Evolutionary conservation across 495 filamentous ascomycete species (phyloP), one percentile per base, ranked within the genome.

Genomic region (Neurospora discreta): DNA sequence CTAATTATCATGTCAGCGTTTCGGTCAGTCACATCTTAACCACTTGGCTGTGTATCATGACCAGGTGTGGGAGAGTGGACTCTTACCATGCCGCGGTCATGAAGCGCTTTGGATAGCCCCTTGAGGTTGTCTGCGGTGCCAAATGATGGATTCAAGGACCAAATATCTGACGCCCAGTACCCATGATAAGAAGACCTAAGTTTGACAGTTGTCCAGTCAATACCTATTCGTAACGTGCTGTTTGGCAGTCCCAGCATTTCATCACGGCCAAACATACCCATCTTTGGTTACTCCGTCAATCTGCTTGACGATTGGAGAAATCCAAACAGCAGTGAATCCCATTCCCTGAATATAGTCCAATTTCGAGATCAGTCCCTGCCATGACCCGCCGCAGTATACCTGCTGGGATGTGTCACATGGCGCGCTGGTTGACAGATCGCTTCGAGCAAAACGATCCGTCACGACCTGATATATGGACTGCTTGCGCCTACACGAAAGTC

Each of bases 321-420:
- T 95, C 92, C 92, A 95, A 67, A 94, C 88, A 30, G 92, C 91
- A 44, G 90, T 90, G 74, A 95, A 94, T 18, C 93, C 91, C 89
- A 95, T 91, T 70, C 84, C 84, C 75, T 93, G 86, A 76, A 95
- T 92, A 74, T 92, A 85, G 79, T 90, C 89, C 40, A 92, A 81
- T 72, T 89, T 85, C 40, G 90, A 86, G 71, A 90, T 89, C 69
- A 96, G 87, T 6, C 92, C 93, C 71, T 83, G 82, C 84, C 88
- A 95, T 40, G 89, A 90, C 11, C 93, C 93, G 52, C 91, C 92
- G 73, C 92, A 96, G 81, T 93, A 94, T 46, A 84, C 82, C 2
- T 78, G 80, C 11, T 74, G 42, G 2, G 60, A 86, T 78, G 81
- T 89, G 80, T 75, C 85, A 87, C 69, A 82, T 71, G 72, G 81